Percentiles rank a stretch among this genome's conserved stretches.
phyloP scores from a whole-genome alignment of 1,139 yeast species.

The Zygosaccharomyces pseudobailii region DNA sequence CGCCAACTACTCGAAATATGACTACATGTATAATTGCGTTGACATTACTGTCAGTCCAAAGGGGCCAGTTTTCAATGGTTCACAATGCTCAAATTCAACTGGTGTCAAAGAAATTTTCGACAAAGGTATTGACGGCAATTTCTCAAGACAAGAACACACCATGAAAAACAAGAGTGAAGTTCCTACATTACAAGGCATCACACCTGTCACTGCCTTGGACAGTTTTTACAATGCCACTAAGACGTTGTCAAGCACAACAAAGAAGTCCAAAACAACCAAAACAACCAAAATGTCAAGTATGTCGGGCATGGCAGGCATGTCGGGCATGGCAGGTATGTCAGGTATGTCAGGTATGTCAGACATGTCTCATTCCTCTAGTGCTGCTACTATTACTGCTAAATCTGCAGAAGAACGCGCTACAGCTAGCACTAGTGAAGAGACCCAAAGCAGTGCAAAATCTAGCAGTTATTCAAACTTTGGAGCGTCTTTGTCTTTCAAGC shows the following conservation, averaged over 20 bases:
- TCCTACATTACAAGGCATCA: neutral
- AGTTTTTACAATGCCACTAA: constrained; percentile 43
- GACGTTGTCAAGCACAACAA: neutral
- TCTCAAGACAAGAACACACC: neutral
- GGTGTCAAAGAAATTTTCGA: neutral
- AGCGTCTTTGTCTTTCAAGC: neutral
- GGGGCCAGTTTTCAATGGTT: constrained; percentile 22
- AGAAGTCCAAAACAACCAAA: no score
- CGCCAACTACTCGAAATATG: constrained; percentile 14
- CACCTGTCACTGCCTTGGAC: constrained; percentile 55
- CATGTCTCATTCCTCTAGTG: neutral
- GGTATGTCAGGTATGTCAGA: neutral
- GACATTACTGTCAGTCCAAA: constrained; percentile 25
- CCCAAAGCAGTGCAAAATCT: neutral
- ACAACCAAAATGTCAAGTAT: neutral
- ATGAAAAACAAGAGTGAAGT: neutral
- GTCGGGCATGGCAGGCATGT: neutral
- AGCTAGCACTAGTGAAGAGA: neutral
- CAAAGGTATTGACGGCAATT: neutral
- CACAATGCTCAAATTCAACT: neutral
- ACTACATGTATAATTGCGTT: constrained; percentile 29
- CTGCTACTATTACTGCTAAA: neutral
- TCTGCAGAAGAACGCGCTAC: neutral
- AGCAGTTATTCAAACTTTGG: neutral
- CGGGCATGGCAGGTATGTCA: neutral